Base-by-base conservation (phyloP, 768 basidiomycete species). In the Panaeolus papilionaceus region DNA sequence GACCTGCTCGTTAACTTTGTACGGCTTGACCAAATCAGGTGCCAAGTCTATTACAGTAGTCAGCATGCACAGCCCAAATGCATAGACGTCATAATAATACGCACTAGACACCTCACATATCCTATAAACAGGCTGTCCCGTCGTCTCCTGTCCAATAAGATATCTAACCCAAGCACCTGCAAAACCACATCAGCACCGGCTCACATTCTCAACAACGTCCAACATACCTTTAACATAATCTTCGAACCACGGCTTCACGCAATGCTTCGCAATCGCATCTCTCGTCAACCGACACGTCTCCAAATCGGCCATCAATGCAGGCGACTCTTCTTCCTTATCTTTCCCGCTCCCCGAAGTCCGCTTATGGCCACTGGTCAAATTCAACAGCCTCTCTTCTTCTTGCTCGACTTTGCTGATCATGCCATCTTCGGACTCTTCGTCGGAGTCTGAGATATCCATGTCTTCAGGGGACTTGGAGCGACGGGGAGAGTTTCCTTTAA, bases 151-250 rank as follows among this genome's bases (percentile, higher is more conserved):
- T 0, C 93, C 94, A 70, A 96, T 89, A 44, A 93, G 81, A 74
- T 93, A 92, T 44, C 96, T 87, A 10, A 99, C 95, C 88, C 90
- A 99, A 28, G 88, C 88, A 58, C 91, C 96, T 95, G 70, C 3
- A 16, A 2, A 64, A 40, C 4, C 54, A 2, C 54, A 49, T 54
- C 9, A 66, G 3, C 37, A n/a, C 11, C 38, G 54, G 45, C 63
- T 63, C 69, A 12, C 69, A 23, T 39, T 54, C 70, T 42, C 70
- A 66, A 18, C 10, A 39, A 61, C 14, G 64, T 23, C 3, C 63
- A 63, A 77, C 84, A 68, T 70, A 90, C 96, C 92, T 77, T 88
- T 88, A 38, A 92, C 85, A 76, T 89, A 92, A 28, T 95, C 91
- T 69, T 91, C 89, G 75, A 98, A 99, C 88, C 92, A 96, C 2